These are phyloP conservation scores for Quercus berberidifolia DNA, from an alignment of 306 rosid species.

Conservation along the genomic window DNA sequence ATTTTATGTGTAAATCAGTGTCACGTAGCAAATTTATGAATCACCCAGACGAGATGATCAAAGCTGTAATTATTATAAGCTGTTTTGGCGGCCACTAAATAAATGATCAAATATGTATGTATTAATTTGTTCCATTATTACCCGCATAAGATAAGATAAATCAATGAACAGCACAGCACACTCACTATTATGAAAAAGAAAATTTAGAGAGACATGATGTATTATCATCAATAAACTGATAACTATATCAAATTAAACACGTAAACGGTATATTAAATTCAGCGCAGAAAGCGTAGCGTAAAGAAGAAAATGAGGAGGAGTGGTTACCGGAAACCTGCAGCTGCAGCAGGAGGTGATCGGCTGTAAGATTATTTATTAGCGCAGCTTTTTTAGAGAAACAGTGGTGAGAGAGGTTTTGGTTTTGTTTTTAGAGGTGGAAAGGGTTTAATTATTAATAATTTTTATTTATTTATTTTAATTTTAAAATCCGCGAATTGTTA, in stretches of 20 bases:
- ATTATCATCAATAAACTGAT: background rate
- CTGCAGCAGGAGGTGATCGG: background rate
- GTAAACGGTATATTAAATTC: background rate
- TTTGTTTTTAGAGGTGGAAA: background rate
- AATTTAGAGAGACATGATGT: background rate
- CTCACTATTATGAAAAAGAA: too few relatives aligned
- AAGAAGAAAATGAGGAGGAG: background rate
- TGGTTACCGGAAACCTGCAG: background rate
- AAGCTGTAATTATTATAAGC: too few relatives aligned
- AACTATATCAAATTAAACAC: background rate
- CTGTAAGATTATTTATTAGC: background rate
- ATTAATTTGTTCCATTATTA: too few relatives aligned
- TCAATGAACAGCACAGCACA: too few relatives aligned
- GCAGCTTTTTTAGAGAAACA: background rate
- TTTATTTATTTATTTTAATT: too few relatives aligned
- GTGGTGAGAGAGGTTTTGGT: background rate
- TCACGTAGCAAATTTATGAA: too few relatives aligned
- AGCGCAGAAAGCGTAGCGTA: background rate
- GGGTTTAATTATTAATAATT: constrained; percentile 6
- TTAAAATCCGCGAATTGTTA: too few relatives aligned
- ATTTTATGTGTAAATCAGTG: too few relatives aligned
- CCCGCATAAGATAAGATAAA: too few relatives aligned
- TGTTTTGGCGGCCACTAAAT: too few relatives aligned
- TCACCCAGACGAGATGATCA: too few relatives aligned
- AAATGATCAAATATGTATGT: background rate